Conservation (phyloP, 495 filamentous ascomycete genomes). For the Penicillium waksmanii region DNA sequence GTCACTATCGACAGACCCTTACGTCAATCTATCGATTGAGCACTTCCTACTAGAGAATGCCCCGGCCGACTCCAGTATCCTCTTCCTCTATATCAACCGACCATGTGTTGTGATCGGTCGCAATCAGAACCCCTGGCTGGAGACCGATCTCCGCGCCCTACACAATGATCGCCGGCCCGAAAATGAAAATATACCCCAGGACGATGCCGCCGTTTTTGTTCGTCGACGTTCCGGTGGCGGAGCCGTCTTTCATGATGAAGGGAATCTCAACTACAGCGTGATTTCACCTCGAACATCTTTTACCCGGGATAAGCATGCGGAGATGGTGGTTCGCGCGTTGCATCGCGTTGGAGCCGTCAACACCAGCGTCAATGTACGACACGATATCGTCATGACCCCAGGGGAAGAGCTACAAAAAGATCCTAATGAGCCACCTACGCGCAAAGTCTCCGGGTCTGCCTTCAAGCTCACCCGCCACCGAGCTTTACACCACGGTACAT, state of each 20-base stretch:
- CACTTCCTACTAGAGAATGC: constrained; percentile 81
- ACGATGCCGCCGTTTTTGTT: constrained; percentile 61
- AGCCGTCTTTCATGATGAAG: constrained; percentile 88
- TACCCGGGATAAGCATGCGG: constrained; percentile 82
- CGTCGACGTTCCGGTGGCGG: constrained; percentile 87
- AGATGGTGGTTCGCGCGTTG: constrained; percentile 86
- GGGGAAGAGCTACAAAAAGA: constrained; percentile 7
- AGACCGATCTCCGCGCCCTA: constrained; percentile 73
- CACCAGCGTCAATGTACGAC: constrained; percentile 80
- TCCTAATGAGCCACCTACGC: constrained; percentile 43
- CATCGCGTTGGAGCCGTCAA: constrained; percentile 45
- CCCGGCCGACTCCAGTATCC: constrained; percentile 67
- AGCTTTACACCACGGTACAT: constrained; percentile 90
- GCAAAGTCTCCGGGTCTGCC: constrained; percentile 89
- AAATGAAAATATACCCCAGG: constrained; percentile 6
- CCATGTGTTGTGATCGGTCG: constrained; percentile 89
- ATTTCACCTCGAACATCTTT: constrained; percentile 77
- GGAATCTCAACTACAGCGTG: constrained; percentile 92
- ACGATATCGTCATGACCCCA: constrained; percentile 81
- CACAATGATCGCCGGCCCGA: constrained; percentile 35
- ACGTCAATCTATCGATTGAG: constrained; percentile 93
- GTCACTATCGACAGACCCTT: constrained; percentile 74
- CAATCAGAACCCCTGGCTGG: constrained; percentile 97
- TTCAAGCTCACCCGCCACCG: constrained; percentile 84
- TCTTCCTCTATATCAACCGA: constrained; percentile 86